Evolutionary conservation across 192 early-diverging fungal species (phyloP).

Genomic region (Dissophora ornata): DNA sequence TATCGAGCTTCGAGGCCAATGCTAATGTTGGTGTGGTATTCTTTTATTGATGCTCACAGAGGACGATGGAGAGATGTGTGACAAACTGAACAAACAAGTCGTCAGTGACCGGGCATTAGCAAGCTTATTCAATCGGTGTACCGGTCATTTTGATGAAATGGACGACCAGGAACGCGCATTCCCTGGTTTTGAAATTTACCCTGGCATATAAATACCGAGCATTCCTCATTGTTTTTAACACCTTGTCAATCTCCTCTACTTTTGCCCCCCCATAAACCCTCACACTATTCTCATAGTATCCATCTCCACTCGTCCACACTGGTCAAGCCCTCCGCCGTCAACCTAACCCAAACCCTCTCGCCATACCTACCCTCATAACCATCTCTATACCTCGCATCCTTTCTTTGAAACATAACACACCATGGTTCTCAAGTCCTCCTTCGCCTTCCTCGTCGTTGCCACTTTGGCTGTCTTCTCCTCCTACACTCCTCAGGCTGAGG

Average conservation of each 20-base stretch:
- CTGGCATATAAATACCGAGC: no score
- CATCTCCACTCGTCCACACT: no score
- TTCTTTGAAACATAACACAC: conserved; percentile 2
- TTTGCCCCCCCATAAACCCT: background rate
- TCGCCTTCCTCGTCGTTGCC: conserved; percentile 38
- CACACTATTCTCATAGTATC: background rate
- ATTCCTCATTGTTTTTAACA: background rate
- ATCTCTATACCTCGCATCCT: background rate
- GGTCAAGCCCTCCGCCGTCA: background rate
- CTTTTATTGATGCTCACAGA: no score
- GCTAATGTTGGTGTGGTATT: no score
- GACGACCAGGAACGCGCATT: no score
- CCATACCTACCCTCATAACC: background rate
- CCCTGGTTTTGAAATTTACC: no score
- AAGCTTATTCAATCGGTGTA: no score
- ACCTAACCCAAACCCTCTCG: background rate
- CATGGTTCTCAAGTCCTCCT: conserved; percentile 49
- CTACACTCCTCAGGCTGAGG: conserved; percentile 32
- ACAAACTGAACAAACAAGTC: no score
- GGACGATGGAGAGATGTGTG: no score
- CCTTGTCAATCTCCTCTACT: background rate
- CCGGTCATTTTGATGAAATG: no score
- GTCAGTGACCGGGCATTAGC: no score
- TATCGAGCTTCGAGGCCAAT: no score
- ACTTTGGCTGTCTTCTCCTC: conserved; percentile 43